Base-by-base conservation (phyloP, 2,329 filamentous ascomycete genomes). In the Coleophoma cylindrospora region DNA sequence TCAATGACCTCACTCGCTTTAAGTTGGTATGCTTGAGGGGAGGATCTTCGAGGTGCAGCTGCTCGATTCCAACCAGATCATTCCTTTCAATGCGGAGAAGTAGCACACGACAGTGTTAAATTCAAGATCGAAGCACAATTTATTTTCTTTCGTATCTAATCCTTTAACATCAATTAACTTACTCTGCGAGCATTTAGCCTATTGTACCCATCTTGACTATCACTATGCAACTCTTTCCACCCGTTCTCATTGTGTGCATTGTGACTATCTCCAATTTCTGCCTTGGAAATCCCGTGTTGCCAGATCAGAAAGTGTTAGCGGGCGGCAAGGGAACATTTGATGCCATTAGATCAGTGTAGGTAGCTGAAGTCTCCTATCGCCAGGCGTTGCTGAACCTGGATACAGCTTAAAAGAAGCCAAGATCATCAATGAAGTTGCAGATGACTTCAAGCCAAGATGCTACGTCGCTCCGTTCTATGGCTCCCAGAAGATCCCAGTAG, bases 371-470 rank as follows among this genome's bases (percentile, higher is more conserved):
- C 64, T 46, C 56, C 59, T 11, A 60, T 60, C 54, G 57, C 58
- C 60, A 57, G 45, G 40, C 44, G 21, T n/a, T 13, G 27, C 41
- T 44, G 27, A 44, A 27, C 10, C 8, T 13, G 45, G 19, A 12
- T 33, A 27, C 10, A 41, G 56, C 8, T 43, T 57, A 13, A 49
- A 52, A 43, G 50, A 58, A 46, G 54, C 58, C 27, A 43, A 40
- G 14, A 61, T 65, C 47, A 60, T 60, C 51, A 46, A 49, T 48
- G 43, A 60, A 74, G 76, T 83, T 40, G 67, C 83, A 53, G 72
- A 81, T 55, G 72, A 76, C 52, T 83, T 84, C 64, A 64, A 70
- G 17, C 79, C 79, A 17, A 70, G 68, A 33, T 69, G 80, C 50
- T 72, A 70, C 40, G 54, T 83, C 22, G 66, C 70, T 41, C 67